Evolutionary conservation across 192 early-diverging fungal genomes (phyloP), one percentile per base, ranked within the genome.

Genomic region (Coemansia sp.): DNA sequence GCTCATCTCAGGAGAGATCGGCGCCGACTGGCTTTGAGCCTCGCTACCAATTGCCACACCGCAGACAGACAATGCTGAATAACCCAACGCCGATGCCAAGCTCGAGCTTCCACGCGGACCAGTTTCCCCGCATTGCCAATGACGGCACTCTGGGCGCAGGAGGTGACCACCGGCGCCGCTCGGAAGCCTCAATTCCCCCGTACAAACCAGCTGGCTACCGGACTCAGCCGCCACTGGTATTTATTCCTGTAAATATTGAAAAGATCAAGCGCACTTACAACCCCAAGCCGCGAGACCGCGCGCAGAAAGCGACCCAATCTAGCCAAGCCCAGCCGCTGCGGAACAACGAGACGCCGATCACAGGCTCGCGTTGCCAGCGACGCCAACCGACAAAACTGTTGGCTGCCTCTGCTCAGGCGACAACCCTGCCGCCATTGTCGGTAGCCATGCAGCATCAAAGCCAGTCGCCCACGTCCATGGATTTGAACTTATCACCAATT

Each of bases 191-290:
- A 19, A 19, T 44, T 24, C 41, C 41, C 5, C 41, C n/a, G 18
- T 18, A 43, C 41, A 43, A 18, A 35, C 12, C 34, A n/a, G 19
- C 27, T 22, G 15, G 19, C 35, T 21, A 43, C 12, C 35, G 39
- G 42, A 19, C 50, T 3, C 12, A 27, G 18, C 62, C 50, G 8
- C 35, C 35, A 10, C 39, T 63, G 19, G 62, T 63, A 26, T 63
- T 63, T 38, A 55, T 63, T 22, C 62, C 62, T 11, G 62, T 37
- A 43, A 56, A 63, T 63, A 63, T 63, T 35, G 53, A 63, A 53
- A 53, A 53, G 12, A 63, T 63, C 26, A 63, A 43, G 53, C 53
- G 53, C 29, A 55, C 52, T 1, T 63, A 56, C 43, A 17, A 24
- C 9, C 34, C 42, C 21, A 63, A 63, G 62, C 46, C 62, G 17